Conservation (phyloP, 805 yeast genomes). For the Ogataea pignaliae region DNA sequence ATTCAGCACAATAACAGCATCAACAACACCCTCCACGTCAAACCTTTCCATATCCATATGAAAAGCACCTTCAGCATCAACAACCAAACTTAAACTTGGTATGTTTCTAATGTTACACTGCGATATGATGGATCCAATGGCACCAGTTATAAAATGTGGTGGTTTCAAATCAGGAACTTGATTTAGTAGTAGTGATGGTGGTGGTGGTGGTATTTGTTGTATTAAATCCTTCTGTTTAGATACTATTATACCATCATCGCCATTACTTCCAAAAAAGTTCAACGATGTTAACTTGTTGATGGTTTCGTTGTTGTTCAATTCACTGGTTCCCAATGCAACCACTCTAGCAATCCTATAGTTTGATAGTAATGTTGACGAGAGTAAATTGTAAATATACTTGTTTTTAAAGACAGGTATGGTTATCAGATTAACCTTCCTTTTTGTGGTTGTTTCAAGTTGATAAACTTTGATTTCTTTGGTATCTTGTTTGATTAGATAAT, state of each 20-base stretch:
- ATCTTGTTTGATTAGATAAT: constrained; percentile 23
- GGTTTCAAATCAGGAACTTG: constrained; percentile 39
- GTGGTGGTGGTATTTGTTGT: too few relatives aligned
- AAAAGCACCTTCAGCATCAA: constrained; percentile 46
- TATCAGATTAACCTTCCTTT: constrained; percentile 8
- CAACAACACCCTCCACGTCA: constrained; percentile 37
- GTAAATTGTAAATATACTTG: constrained; percentile 21
- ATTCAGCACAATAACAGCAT: constrained; percentile 22
- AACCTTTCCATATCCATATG: constrained; percentile 40
- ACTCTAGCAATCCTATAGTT: constrained; percentile 9
- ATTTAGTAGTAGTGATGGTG: constrained; percentile 2
- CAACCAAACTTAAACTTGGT: constrained; percentile 12
- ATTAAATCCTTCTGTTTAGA: too few relatives aligned
- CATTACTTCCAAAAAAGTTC: too few relatives aligned
- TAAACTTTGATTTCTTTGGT: constrained; percentile 11
- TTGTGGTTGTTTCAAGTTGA: constrained; percentile 2
- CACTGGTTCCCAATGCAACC: constrained; percentile 22
- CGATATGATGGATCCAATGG: constrained; percentile 36
- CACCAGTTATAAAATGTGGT: constrained; percentile 46
- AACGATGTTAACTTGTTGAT: constrained; percentile 12
- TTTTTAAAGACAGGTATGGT: constrained; percentile 20
- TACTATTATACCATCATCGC: too few relatives aligned
- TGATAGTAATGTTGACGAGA: constrained; percentile 13
- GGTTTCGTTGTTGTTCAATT: constrained; percentile 14
- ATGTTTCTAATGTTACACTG: constrained; percentile 15